Conservation (phyloP, 805 yeast genomes). For the Scheffersomyces stipitis region DNA sequence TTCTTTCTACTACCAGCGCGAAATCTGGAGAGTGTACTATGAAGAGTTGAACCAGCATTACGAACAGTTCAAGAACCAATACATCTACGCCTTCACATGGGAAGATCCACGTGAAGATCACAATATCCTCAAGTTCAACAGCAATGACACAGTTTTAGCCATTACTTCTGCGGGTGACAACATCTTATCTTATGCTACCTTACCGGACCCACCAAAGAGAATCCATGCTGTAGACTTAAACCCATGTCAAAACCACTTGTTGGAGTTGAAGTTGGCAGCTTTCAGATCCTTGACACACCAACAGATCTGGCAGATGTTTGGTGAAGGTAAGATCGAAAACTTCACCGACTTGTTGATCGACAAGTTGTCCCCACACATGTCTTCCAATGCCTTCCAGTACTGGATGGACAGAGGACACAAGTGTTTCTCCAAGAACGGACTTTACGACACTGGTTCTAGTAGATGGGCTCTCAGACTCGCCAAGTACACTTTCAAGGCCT, state of each 20-base stretch:
- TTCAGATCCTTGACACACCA: conserved; percentile 53
- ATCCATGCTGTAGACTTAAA: conserved; percentile 85
- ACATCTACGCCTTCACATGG: conserved; percentile 88
- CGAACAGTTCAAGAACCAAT: conserved; percentile 72
- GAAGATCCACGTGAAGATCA: conserved; percentile 86
- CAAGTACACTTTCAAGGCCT: conserved; percentile 53
- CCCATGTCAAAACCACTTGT: conserved; percentile 78
- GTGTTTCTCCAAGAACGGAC: conserved; percentile 54
- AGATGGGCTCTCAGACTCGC: conserved; percentile 82
- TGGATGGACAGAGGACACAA: conserved; percentile 67
- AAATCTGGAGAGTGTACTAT: conserved; percentile 77
- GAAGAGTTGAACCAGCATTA: conserved; percentile 69
- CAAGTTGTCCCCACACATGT: conserved; percentile 65
- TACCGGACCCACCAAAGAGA: conserved; percentile 70
- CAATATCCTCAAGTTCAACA: conserved; percentile 56
- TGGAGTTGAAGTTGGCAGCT: conserved; percentile 76
- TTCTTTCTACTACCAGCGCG: conserved; percentile 73
- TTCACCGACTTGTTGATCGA: conserved; percentile 45
- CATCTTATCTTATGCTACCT: conserved; percentile 67
- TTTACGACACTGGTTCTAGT: conserved; percentile 75
- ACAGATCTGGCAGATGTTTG: conserved; percentile 74
- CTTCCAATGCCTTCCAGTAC: conserved; percentile 78
- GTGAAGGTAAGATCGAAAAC: conserved; percentile 63
- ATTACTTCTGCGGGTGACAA: conserved; percentile 89
- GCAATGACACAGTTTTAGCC: conserved; percentile 73